phyloP scores from a whole-genome alignment of 495 filamentous ascomycete species.

The Cudoniella acicularis region DNA sequence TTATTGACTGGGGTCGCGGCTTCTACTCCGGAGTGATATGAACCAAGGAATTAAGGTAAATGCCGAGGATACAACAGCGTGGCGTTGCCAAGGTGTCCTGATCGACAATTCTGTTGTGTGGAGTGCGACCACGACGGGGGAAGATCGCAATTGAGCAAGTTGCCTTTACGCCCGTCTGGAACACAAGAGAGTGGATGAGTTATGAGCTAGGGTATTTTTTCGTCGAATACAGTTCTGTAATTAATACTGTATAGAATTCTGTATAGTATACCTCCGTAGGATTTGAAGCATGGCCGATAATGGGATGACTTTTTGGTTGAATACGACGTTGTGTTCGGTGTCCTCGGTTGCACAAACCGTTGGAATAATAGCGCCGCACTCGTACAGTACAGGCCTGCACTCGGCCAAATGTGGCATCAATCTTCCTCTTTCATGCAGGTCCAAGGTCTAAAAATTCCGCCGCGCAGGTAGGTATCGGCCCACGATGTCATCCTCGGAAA shows the following conservation, averaged over 20 bases:
- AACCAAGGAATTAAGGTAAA: slow-evolving; percentile 1
- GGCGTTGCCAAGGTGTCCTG: not conserved
- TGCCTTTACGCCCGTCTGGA: too few species aligned
- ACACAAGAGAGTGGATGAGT: too few species aligned
- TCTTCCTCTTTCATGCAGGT: slow-evolving; percentile 16
- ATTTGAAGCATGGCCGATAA: too few species aligned
- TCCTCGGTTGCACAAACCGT: not conserved
- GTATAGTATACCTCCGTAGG: too few species aligned
- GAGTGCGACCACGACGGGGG: not conserved
- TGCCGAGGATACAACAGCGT: slow-evolving; percentile 8
- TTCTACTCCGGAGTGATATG: slow-evolving; percentile 2
- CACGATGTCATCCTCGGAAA: not conserved
- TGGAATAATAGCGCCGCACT: slow-evolving; percentile 1
- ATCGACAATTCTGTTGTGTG: slow-evolving; percentile 4
- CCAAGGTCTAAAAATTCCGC: not conserved
- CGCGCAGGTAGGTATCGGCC: too few species aligned
- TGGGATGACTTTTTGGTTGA: not conserved
- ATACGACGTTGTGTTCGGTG: not conserved
- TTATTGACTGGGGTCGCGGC: not conserved
- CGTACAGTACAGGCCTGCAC: slow-evolving; percentile 1
- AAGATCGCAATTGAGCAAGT: not conserved
- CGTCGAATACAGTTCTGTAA: too few species aligned
- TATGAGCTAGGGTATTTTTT: too few species aligned
- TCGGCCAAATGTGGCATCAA: slow-evolving; percentile 7
- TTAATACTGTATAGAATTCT: too few species aligned